phyloP scores from a whole-genome alignment of 108 stramenopile genomes.

The Conticribra guillardii region DNA sequence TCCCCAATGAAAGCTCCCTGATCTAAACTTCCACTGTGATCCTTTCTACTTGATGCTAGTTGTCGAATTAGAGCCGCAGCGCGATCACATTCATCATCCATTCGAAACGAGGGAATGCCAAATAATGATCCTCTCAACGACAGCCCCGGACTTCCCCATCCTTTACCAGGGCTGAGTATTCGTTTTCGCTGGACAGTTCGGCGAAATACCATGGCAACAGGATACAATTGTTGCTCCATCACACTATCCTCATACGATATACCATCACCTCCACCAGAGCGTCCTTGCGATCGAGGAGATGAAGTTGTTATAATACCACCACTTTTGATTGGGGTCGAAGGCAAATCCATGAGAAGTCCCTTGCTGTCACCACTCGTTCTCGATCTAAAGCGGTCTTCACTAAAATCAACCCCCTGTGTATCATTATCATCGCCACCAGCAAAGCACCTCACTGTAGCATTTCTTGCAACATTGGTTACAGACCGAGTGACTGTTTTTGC shows the following conservation, averaged over 20 bases:
- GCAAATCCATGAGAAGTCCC: conserved; percentile 23
- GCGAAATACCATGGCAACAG: conserved; percentile 77
- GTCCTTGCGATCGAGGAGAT: conserved; percentile 19
- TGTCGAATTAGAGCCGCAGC: conserved; percentile 64
- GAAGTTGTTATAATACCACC: conserved; percentile 22
- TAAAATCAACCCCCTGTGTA: conserved; percentile 15
- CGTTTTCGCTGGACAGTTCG: conserved; percentile 66
- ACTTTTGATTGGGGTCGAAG: conserved; percentile 39
- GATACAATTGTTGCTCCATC: conserved; percentile 47
- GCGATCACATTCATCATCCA: conserved; percentile 92
- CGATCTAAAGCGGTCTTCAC: conserved; percentile 8
- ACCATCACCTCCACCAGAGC: conserved; percentile 7
- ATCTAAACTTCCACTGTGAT: conserved; percentile 7
- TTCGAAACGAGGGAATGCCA: conserved; percentile 66
- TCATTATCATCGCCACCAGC: conserved; percentile 19
- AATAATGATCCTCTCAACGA: conserved; percentile 43
- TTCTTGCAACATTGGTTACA: conserved; percentile 43
- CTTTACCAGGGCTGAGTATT: conserved; percentile 23
- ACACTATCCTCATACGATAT: conserved; percentile 8
- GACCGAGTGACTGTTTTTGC: conserved; percentile 40
- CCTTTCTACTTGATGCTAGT: conserved; percentile 53
- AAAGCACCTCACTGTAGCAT: conserved; percentile 31
- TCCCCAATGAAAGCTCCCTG: conserved; percentile 5
- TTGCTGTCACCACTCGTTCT: background rate
- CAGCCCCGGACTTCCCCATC: conserved; percentile 39